A percentile compares a stretch with the other conserved stretches of the same genome.
phyloP scores from a whole-genome alignment of 345 rosid genomes.

The Erysimum cheiranthoides region DNA sequence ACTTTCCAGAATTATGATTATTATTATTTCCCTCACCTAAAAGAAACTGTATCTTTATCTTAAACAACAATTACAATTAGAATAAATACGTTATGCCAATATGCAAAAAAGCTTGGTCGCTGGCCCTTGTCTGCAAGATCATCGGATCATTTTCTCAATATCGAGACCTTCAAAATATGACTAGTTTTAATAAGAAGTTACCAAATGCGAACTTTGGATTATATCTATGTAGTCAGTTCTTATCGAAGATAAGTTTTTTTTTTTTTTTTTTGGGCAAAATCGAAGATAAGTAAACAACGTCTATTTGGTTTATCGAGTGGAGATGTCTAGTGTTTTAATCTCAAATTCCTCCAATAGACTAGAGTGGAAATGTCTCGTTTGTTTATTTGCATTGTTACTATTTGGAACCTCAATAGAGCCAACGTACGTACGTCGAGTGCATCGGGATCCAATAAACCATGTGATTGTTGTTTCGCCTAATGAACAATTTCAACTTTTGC shows the following conservation, averaged over 20 bases:
- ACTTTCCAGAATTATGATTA: conserved; percentile 27
- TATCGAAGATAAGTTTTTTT: conserved; percentile 3
- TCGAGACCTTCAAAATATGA: conserved; percentile 58
- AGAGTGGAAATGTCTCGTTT: not conserved
- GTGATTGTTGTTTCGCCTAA: not conserved
- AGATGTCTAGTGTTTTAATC: no score
- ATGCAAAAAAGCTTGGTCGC: conserved; percentile 6
- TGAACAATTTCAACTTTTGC: conserved; percentile 14
- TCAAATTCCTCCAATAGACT: no score
- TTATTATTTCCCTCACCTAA: conserved; percentile 4
- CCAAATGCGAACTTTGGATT: not conserved
- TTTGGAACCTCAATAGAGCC: conserved; percentile 4
- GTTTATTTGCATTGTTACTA: not conserved
- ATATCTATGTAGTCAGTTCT: not conserved
- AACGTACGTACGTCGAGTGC: conserved; percentile 32
- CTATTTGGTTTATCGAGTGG: not conserved
- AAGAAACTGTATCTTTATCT: conserved; percentile 2
- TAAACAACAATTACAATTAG: not conserved
- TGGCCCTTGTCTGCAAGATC: conserved; percentile 22
- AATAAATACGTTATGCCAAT: not conserved
- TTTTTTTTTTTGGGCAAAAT: no score
- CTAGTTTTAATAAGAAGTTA: no score
- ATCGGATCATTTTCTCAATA: not conserved
- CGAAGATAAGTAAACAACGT: not conserved
- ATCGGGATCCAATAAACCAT: conserved; percentile 19